Conservation (phyloP, 805 yeast genomes). For the Zygosaccharomyces lentus region DNA sequence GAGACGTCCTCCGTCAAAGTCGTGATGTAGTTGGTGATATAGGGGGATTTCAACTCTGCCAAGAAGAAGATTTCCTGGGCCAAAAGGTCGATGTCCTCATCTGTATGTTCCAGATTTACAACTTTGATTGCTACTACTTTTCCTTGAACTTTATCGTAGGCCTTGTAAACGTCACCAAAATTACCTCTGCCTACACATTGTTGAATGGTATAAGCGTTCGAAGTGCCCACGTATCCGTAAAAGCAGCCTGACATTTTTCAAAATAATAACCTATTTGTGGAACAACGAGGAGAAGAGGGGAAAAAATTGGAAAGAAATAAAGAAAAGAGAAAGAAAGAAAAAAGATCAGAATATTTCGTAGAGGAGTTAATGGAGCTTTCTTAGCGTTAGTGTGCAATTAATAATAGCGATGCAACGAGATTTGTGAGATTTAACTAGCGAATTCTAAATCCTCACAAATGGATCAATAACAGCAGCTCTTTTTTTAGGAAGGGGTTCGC, state of each 20-base stretch:
- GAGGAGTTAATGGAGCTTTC: background rate
- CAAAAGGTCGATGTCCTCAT: conserved; percentile 66
- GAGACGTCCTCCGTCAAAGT: conserved; percentile 61
- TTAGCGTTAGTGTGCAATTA: background rate
- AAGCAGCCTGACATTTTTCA: conserved; percentile 4
- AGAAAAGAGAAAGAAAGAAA: background rate
- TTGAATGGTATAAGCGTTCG: conserved; percentile 36
- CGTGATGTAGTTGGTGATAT: conserved; percentile 61
- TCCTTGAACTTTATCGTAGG: conserved; percentile 38
- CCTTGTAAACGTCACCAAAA: conserved; percentile 82
- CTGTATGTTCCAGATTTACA: conserved; percentile 71
- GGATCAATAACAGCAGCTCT: background rate
- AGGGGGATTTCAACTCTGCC: conserved; percentile 58
- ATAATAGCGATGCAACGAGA: conserved; percentile 3
- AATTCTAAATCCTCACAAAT: conserved; percentile 5
- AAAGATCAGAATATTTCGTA: too few relatives aligned
- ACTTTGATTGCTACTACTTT: conserved; percentile 78
- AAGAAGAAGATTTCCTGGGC: conserved; percentile 77
- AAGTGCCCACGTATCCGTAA: conserved; percentile 19
- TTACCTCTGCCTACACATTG: conserved; percentile 78
- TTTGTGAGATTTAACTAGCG: conserved; percentile 5
- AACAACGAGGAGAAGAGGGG: background rate
- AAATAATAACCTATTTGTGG: background rate
- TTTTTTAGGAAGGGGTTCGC: background rate
- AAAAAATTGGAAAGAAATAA: background rate